Percentiles rank a stretch among this genome's conserved stretches.
Evolutionary conservation across 2,329 filamentous ascomycete species (phyloP).

Genomic region (Diaporthe sp.): DNA sequence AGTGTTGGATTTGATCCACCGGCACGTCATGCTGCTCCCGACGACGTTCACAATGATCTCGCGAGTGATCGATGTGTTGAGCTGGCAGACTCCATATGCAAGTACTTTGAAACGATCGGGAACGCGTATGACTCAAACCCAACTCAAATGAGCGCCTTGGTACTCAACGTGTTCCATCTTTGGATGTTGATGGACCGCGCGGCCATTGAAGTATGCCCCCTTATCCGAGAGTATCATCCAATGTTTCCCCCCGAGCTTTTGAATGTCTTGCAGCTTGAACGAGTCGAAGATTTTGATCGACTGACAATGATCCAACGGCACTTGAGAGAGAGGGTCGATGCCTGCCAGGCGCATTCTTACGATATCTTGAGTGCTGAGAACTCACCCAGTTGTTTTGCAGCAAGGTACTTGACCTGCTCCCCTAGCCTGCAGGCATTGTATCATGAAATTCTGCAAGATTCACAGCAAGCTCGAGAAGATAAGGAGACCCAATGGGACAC

Average conservation of each 20-base stretch:
- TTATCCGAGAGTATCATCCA: constrained; percentile 62
- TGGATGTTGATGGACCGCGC: constrained; percentile 66
- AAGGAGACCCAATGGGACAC: constrained; percentile 47
- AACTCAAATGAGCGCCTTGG: constrained; percentile 58
- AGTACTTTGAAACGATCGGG: constrained; percentile 46
- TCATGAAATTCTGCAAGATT: constrained; percentile 40
- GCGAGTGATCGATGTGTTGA: constrained; percentile 33
- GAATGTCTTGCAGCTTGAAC: constrained; percentile 62
- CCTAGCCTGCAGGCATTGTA: constrained; percentile 37
- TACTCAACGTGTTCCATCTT: constrained; percentile 64
- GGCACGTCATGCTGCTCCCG: no score
- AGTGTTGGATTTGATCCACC: not conserved
- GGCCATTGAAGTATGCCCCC: constrained; percentile 52
- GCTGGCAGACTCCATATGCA: constrained; percentile 46
- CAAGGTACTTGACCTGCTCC: constrained; percentile 52
- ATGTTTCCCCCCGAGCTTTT: constrained; percentile 59
- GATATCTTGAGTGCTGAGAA: constrained; percentile 59
- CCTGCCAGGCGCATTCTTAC: constrained; percentile 36
- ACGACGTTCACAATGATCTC: not conserved
- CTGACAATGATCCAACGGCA: constrained; percentile 60
- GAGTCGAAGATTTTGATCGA: constrained; percentile 56
- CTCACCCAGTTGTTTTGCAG: constrained; percentile 53
- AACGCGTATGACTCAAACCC: constrained; percentile 54
- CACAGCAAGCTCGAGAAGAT: constrained; percentile 28
- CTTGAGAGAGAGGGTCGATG: constrained; percentile 49